Evolutionary conservation across 1,284 basidiomycete genomes (phyloP), one percentile per base, ranked within the genome.

Genomic region (Pseudozyma sp.): DNA sequence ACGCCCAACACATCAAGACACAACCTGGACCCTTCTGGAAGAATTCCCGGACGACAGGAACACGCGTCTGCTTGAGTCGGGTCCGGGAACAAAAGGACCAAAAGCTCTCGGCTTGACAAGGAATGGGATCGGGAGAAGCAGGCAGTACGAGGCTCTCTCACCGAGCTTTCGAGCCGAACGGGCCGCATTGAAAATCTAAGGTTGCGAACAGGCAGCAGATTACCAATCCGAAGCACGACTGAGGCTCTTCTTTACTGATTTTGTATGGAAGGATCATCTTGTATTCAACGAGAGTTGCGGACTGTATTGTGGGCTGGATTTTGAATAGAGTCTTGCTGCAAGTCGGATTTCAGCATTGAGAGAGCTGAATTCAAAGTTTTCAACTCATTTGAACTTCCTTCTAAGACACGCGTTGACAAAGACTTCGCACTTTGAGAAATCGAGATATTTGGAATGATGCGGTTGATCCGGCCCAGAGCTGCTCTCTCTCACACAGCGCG

Each of bases 11-110:
- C 45, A 21, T 11, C 21, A 47, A 18, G 25, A 11, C 19, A 8
- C 9, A 25, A 18, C 44, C 34, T 12, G 45, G 49, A 65, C 63
- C 56, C 51, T 65, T 55, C 47, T 8, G 18, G 44, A 52, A 48
- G 50, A 31, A 31, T 31, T 67, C 64, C 60, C 64, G 64, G 58
- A 57, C 65, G 65, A 61, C 55, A 61, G 35, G 39, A 38, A 42
- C 5, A 18, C 50, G 19, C 7, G 31, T 16, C n/a, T 12, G 16
- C 40, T 36, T 12, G 10, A 31, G 35, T 50, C 48, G 35, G 43
- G 43, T 47, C 45, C 45, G 45, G 25, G 25, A 31, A 31, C 49
- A 38, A 7, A 39, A 36, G 49, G 34, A 47, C 47, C 39, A 54
- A 54, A 58, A 59, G 59, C 55, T 59, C 54, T 60, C 66, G 66